phyloP scores from a whole-genome alignment of 805 yeast species.

The Barnettozyma californica region DNA sequence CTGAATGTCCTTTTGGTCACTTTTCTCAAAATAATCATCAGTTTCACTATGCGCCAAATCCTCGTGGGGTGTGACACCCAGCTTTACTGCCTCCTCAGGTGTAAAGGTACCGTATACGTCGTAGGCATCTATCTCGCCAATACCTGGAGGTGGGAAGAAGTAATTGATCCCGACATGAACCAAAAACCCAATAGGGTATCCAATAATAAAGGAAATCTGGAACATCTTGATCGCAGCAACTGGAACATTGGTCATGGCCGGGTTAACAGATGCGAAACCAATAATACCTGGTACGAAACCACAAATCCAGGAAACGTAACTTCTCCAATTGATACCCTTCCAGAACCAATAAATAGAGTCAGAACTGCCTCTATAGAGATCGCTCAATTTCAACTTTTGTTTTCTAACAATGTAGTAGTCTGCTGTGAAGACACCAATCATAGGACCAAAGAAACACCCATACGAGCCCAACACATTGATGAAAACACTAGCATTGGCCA shows the following conservation, averaged over 20 bases:
- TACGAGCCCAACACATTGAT: constrained; percentile 21
- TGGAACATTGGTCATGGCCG: constrained; percentile 26
- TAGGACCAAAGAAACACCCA: constrained; percentile 40
- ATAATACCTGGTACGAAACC: constrained; percentile 39
- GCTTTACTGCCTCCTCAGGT: constrained; percentile 27
- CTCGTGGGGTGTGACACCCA: constrained; percentile 28
- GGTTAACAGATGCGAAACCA: constrained; percentile 31
- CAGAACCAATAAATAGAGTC: constrained; percentile 38
- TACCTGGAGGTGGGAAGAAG: constrained; percentile 26
- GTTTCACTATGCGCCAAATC: neutral
- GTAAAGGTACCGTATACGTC: constrained; percentile 32
- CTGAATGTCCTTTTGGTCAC: constrained; percentile 2
- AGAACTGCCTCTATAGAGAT: constrained; percentile 31
- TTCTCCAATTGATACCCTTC: constrained; percentile 40
- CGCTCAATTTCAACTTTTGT: constrained; percentile 34
- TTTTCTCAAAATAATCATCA: neutral
- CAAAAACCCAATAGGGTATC: constrained; percentile 21
- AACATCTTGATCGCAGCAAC: constrained; percentile 24
- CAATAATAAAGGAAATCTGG: constrained; percentile 24
- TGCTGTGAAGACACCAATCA: constrained; percentile 33
- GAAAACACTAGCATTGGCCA: constrained; percentile 24
- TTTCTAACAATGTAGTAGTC: constrained; percentile 34
- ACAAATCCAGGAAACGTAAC: constrained; percentile 32
- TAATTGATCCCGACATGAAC: constrained; percentile 20
- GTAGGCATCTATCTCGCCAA: constrained; percentile 29